Evolutionary conservation across 2,329 filamentous ascomycete species (phyloP).

Genomic region (Aspergillus fructus): DNA sequence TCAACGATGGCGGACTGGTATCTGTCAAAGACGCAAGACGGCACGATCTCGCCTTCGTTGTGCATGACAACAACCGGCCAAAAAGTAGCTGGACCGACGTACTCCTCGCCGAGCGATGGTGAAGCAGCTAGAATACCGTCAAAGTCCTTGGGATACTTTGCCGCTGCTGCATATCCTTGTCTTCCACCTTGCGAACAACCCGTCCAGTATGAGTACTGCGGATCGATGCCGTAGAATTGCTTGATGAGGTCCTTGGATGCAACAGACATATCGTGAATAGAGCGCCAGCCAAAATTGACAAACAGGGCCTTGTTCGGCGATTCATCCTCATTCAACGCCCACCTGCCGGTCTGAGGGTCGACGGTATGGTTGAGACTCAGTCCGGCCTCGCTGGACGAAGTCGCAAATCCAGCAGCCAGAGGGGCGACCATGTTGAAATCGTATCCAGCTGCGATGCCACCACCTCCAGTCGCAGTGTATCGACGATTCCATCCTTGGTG

Average conservation of each 20-base stretch:
- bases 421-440: not conserved
- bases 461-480: conserved; percentile 11
- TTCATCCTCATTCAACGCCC: not conserved
- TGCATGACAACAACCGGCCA: conserved; percentile 19
- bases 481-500: conserved; percentile 2
- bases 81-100: conserved; percentile 5
- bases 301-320: not conserved
- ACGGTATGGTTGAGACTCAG: not conserved
- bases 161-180: conserved; percentile 18
- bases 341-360: not conserved
- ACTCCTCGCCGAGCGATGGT: conserved; percentile 16
- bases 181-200: conserved; percentile 23
- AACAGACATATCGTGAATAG: not conserved
- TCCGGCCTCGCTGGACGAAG: not conserved
- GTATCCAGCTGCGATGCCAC: conserved; percentile 6
- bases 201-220: conserved; percentile 5
- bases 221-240: not conserved
- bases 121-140: conserved; percentile 27
- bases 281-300: not conserved
- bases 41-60: not conserved
- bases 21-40: conserved; percentile 13
- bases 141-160: conserved; percentile 21
- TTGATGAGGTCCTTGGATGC: not conserved
- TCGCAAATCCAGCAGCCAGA: not conserved
- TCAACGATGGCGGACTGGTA: conserved; percentile 13